Evolutionary conservation across 2,329 filamentous ascomycete genomes (phyloP).

Genomic region (Alternaria postmessia): DNA sequence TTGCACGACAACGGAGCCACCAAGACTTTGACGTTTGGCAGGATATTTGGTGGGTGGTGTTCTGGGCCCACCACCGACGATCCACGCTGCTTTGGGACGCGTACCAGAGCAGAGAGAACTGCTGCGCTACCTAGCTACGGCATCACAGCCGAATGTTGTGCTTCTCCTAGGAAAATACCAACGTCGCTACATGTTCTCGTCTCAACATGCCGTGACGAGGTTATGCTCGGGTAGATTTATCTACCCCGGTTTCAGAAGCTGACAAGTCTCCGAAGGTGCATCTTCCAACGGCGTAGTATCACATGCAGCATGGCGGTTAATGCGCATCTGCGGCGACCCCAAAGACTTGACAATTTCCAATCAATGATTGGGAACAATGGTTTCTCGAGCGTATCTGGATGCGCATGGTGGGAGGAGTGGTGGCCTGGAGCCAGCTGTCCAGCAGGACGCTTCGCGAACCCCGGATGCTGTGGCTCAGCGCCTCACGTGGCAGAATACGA

Average conservation of each 20-base stretch:
- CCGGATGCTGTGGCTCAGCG: not conserved
- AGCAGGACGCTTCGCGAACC: not conserved
- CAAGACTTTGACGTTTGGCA: slow-evolving; percentile 15
- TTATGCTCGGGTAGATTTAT: not conserved
- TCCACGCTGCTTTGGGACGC: slow-evolving; percentile 19
- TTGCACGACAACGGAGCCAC: slow-evolving; percentile 22
- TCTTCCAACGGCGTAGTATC: not conserved
- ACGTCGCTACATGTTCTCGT: too few species aligned
- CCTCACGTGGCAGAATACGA: slow-evolving; percentile 7
- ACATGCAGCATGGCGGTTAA: not conserved
- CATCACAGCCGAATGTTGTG: slow-evolving; percentile 15
- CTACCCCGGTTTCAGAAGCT: not conserved
- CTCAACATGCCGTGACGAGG: not conserved
- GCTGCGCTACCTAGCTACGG: slow-evolving; percentile 9
- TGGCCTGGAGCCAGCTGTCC: not conserved
- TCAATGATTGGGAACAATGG: too few species aligned
- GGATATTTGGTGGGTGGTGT: slow-evolving; percentile 1
- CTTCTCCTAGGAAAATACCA: slow-evolving; percentile 5
- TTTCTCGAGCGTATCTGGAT: too few species aligned
- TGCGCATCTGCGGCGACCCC: not conserved
- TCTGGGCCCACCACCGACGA: slow-evolving; percentile 16
- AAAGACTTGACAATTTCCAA: not conserved
- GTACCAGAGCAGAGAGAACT: slow-evolving; percentile 9
- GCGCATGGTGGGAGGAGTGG: too few species aligned
- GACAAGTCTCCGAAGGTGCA: not conserved